Evolutionary conservation across 768 basidiomycete genomes (phyloP), one percentile per base, ranked within the genome.

Genomic region (Lanmaoa pseudosensibilis): DNA sequence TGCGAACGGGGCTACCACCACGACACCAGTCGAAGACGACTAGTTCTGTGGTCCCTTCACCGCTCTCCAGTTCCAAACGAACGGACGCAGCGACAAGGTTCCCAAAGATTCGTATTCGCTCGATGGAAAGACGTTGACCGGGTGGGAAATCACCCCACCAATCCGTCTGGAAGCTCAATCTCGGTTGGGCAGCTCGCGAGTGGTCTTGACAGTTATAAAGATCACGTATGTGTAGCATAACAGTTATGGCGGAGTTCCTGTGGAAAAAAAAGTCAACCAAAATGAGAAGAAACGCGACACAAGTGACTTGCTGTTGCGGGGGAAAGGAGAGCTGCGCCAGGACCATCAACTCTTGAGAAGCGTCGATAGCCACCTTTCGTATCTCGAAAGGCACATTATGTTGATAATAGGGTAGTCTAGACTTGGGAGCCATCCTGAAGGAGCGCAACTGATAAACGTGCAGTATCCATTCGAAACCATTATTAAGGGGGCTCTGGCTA

Each of bases 161-260:
- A 36, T 72, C 70, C 12, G 72, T 73, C 50, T 61, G 70, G 41
- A 69, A 70, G 32, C 56, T 63, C 33, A 72, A 52, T 25, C 63
- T 59, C 18, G 69, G 59, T 36, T 72, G 66, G 38, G 59, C 41
- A 30, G 82, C 78, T 48, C 69, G 72, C 32, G 78, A 73, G 62
- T 86, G 84, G 62, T 82, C 81, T 53, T 76, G 79, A 55, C 82
- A 83, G n/a, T 74, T 74, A 74, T 79, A 80, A 49, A 85, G 67
- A 64, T 84, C 75, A 56, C 82, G 79, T 55, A 86, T 75, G 58
- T 82, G 81, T 59, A 86, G 43, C 18, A 59, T 54, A 58, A 65
- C 59, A 16, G 51, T 55, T 50, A 69, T 69, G 16, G 68, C 63
- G 4, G 61, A 61, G 50, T 64, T 66, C 44, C 70, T 72, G 59